phyloP scores from a whole-genome alignment of 1,139 yeast species.

The Tardiomyces digboiensis region DNA sequence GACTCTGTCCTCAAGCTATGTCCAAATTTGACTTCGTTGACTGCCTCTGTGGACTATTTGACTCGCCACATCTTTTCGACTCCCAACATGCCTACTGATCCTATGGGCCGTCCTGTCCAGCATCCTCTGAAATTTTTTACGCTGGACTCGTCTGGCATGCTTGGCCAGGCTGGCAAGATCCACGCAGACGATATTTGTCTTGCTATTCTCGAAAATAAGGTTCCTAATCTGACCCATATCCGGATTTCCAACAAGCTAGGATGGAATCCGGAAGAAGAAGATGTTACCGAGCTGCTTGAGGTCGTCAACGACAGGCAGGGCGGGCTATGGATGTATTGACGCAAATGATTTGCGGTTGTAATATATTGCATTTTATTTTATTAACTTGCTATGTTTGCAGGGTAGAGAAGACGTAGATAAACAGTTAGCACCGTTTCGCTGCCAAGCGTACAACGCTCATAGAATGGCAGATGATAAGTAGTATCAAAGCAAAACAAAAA shows the following conservation, averaged over 20 bases:
- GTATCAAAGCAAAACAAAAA: too few relatives aligned
- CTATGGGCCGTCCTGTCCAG: constrained; percentile 9
- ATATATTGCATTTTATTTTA: too few relatives aligned
- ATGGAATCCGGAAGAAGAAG: constrained; percentile 75
- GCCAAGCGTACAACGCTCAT: too few relatives aligned
- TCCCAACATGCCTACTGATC: constrained; percentile 19
- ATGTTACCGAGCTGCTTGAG: constrained; percentile 50
- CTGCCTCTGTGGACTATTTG: constrained; percentile 75
- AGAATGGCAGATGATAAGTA: too few relatives aligned
- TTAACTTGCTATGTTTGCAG: too few relatives aligned
- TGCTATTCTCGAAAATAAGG: constrained; percentile 68
- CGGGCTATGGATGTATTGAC: constrained; percentile 7
- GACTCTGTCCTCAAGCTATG: constrained; percentile 69
- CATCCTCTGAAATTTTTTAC: constrained; percentile 59
- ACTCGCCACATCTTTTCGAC: constrained; percentile 34
- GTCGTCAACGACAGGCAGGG: constrained; percentile 26
- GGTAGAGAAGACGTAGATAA: too few relatives aligned
- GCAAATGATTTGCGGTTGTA: too few relatives aligned
- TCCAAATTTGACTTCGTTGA: constrained; percentile 54
- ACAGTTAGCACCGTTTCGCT: too few relatives aligned
- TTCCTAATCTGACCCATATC: constrained; percentile 56
- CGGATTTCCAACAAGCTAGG: constrained; percentile 72
- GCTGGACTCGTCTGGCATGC: constrained; percentile 78
- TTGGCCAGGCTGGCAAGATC: constrained; percentile 75
- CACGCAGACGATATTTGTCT: constrained; percentile 85